Percentiles rank a stretch among this genome's conserved stretches.
Conservation (phyloP, 768 basidiomycete genomes). For the Goffeauzyma gilvescens region DNA sequence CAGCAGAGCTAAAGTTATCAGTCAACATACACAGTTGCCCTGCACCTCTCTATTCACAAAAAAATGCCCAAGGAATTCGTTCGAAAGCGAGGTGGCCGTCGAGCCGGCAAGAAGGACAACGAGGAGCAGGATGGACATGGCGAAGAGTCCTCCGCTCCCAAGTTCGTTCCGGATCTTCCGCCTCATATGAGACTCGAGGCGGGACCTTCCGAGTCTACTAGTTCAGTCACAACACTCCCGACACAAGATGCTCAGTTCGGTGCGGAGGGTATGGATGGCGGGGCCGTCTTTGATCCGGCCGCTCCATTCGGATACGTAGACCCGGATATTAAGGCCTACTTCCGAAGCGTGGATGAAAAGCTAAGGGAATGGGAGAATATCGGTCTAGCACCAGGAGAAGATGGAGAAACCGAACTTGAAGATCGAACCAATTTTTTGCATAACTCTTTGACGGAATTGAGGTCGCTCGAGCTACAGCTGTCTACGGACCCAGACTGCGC, state of each 20-base stretch:
- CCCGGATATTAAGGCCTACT: slow-evolving; percentile 79
- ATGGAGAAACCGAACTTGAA: slow-evolving; percentile 35
- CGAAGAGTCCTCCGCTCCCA: not conserved
- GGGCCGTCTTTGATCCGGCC: slow-evolving; percentile 33
- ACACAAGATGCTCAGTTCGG: no score
- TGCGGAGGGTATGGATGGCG: not conserved
- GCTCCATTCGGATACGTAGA: slow-evolving; percentile 83
- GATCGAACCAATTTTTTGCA: slow-evolving; percentile 60
- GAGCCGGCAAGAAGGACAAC: slow-evolving; percentile 21
- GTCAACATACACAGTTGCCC: no score
- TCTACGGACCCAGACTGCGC: slow-evolving; percentile 91
- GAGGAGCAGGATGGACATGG: no score
- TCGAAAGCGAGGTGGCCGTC: slow-evolving; percentile 23
- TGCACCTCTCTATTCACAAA: no score
- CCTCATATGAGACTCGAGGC: not conserved
- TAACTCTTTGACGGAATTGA: slow-evolving; percentile 67
- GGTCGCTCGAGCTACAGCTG: slow-evolving; percentile 68
- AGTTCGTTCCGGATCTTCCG: not conserved
- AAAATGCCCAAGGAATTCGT: slow-evolving; percentile 31
- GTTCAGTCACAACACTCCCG: not conserved
- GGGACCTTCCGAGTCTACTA: not conserved
- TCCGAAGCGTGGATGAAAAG: slow-evolving; percentile 68
- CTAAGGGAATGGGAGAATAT: slow-evolving; percentile 68
- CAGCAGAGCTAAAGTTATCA: no score
- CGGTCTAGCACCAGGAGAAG: slow-evolving; percentile 13